A percentile compares a stretch with the other conserved stretches of the same genome.
Evolutionary conservation across 1,284 basidiomycete genomes (phyloP).

Genomic region (Marasmius sp.): DNA sequence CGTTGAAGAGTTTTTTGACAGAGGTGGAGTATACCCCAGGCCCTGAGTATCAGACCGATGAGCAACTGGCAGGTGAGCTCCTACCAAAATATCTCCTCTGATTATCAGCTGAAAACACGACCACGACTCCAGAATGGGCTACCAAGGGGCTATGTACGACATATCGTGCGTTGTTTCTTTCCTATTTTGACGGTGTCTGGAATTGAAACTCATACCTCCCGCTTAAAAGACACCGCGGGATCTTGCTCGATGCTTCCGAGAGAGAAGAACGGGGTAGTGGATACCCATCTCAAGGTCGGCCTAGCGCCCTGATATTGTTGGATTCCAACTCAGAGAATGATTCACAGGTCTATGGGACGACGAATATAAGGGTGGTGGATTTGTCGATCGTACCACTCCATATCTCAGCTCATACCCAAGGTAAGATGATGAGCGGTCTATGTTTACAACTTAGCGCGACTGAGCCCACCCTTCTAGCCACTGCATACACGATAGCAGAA

Average conservation of each 20-base stretch:
- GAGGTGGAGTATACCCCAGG: conserved; percentile 5
- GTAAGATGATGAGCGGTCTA: neutral
- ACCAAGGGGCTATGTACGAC: conserved; percentile 25
- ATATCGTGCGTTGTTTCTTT: conserved; percentile 25
- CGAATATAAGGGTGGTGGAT: conserved; percentile 31
- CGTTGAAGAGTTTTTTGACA: neutral
- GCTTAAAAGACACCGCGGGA: conserved; percentile 33
- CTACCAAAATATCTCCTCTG: neutral
- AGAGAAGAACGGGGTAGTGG: conserved; percentile 52
- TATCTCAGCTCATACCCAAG: conserved; percentile 18
- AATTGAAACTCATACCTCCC: neutral
- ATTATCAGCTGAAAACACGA: neutral
- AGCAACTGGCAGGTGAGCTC: conserved; percentile 10
- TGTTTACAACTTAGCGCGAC: neutral
- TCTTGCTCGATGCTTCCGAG: conserved; percentile 61
- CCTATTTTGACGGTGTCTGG: neutral
- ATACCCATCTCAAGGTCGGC: conserved; percentile 35
- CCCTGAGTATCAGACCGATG: conserved; percentile 8
- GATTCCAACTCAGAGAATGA: neutral
- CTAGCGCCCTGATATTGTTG: neutral
- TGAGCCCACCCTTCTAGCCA: conserved; percentile 10
- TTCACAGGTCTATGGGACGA: conserved; percentile 28
- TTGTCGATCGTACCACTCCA: conserved; percentile 23
- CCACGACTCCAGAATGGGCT: conserved; percentile 23
- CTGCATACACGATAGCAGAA: conserved; percentile 18